Percentiles rank a stretch among this genome's conserved stretches.
phyloP scores from a whole-genome alignment of 768 basidiomycete genomes.

The Naematelia encephala region DNA sequence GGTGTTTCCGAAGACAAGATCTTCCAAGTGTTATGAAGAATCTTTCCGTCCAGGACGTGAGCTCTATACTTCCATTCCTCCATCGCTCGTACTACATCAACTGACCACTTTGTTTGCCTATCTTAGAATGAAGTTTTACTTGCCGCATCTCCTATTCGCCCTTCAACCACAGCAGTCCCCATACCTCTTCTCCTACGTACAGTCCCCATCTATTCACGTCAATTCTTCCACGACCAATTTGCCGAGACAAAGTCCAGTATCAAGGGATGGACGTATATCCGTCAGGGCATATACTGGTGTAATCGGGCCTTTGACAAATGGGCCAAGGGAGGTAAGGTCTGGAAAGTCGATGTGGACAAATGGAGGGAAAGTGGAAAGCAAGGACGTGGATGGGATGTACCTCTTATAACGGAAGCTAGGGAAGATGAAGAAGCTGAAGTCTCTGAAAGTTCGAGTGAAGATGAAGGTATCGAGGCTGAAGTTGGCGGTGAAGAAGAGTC shows the following conservation, averaged over 20 bases:
- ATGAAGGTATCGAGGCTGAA: conserved; percentile 11
- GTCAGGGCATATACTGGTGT: conserved; percentile 43
- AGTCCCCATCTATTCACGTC: conserved; percentile 38
- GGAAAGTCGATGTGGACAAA: conserved; percentile 36
- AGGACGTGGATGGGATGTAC: conserved; percentile 31
- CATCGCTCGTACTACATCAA: not conserved
- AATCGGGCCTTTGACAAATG: conserved; percentile 40
- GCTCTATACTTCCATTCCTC: conserved; percentile 7
- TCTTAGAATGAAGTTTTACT: conserved; percentile 48
- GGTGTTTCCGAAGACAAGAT: conserved; percentile 47
- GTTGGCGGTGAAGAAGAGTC: conserved; percentile 13
- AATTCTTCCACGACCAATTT: conserved; percentile 36
- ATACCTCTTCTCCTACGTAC: conserved; percentile 23
- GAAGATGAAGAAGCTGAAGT: conserved; percentile 18
- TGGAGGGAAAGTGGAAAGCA: conserved; percentile 35
- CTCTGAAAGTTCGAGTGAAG: conserved; percentile 9
- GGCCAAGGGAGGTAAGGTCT: conserved; percentile 35
- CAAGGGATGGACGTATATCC: conserved; percentile 41
- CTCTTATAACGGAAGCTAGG: conserved; percentile 1
- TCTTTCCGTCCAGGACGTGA: conserved; percentile 44
- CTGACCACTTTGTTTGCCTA: conserved; percentile 1
- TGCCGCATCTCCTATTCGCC: conserved; percentile 37
- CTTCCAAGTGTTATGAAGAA: conserved; percentile 47
- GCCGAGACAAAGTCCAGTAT: conserved; percentile 29
- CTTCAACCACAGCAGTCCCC: conserved; percentile 40